phyloP scores from a whole-genome alignment of 495 filamentous ascomycete species.

The Penicillium argentinense region DNA sequence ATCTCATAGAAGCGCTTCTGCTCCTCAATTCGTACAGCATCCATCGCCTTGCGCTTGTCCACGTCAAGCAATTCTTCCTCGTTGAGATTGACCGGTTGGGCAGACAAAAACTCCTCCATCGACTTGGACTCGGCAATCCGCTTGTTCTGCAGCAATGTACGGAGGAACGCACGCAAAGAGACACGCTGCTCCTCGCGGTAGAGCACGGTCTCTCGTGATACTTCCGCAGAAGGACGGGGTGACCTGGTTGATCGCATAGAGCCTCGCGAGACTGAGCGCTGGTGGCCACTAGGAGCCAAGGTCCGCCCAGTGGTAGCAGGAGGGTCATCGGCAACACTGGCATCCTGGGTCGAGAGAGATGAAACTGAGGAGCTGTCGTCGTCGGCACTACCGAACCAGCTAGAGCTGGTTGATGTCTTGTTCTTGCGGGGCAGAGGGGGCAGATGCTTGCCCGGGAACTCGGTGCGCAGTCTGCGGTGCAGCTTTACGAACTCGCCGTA shows the following conservation, averaged over 20 bases:
- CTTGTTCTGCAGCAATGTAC: slow-evolving; percentile 78
- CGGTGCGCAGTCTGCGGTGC: slow-evolving; percentile 74
- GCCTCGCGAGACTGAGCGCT: slow-evolving; percentile 38
- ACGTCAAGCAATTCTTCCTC: slow-evolving; percentile 86
- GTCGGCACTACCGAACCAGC: slow-evolving; percentile 53
- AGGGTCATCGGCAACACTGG: slow-evolving; percentile 37
- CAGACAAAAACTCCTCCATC: slow-evolving; percentile 77
- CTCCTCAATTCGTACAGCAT: slow-evolving; percentile 85
- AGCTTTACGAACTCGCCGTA: slow-evolving; percentile 86
- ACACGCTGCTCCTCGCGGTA: slow-evolving; percentile 91
- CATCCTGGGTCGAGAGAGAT: slow-evolving; percentile 65
- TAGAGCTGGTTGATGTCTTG: slow-evolving; percentile 65
- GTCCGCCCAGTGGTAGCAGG: slow-evolving; percentile 23
- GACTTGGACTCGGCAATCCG: slow-evolving; percentile 79
- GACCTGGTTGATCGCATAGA: slow-evolving; percentile 43
- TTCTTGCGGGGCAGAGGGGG: slow-evolving; percentile 89
- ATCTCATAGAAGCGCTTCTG: slow-evolving; percentile 95
- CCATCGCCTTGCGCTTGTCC: slow-evolving; percentile 72
- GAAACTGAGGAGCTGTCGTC: slow-evolving; percentile 77
- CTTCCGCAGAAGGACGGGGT: slow-evolving; percentile 49
- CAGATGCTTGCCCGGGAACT: slow-evolving; percentile 88
- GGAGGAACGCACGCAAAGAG: slow-evolving; percentile 84
- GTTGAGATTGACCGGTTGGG: slow-evolving; percentile 63
- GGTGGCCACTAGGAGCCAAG: slow-evolving; percentile 23
- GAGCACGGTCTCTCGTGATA: slow-evolving; percentile 53